Conservation (phyloP, 2,329 filamentous ascomycete species). For the Tolypocladium amazonense region DNA sequence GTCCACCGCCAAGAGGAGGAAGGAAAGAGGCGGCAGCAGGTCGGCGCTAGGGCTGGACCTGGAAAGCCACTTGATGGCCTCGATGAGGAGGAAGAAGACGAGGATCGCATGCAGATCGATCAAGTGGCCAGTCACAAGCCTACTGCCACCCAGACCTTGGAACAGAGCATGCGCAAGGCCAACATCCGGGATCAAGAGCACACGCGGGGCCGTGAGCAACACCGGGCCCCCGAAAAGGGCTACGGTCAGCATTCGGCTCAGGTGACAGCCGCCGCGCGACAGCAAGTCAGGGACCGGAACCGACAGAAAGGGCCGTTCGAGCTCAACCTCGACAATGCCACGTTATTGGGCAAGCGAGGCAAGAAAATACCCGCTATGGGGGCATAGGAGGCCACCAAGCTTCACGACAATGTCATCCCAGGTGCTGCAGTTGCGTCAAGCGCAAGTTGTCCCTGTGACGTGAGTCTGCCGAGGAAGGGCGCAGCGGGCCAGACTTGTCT, state of each 20-base stretch:
- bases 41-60: constrained; percentile 60
- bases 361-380: constrained; percentile 40
- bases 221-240: constrained; percentile 42
- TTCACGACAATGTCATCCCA: background rate
- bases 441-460: background rate
- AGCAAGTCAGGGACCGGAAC: constrained; percentile 60
- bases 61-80: constrained; percentile 49
- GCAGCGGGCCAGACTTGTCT: background rate
- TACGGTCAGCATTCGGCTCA: constrained; percentile 84
- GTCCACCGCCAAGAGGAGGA: constrained; percentile 96
- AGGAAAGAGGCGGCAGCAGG: constrained; percentile 79
- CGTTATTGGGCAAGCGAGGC: constrained; percentile 64
- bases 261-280: constrained; percentile 73
- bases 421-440: background rate
- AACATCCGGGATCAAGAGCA: constrained; percentile 49
- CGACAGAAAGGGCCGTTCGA: constrained; percentile 78
- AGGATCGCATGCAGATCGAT: constrained; percentile 53
- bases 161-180: constrained; percentile 78
- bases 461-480: background rate
- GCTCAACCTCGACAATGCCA: constrained; percentile 83
- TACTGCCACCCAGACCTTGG: constrained; percentile 57
- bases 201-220: constrained; percentile 21
- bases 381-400: constrained; percentile 15
- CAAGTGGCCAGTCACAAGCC: constrained; percentile 34
- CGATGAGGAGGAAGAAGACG: constrained; percentile 55